Evolutionary conservation across 495 filamentous ascomycete genomes (phyloP), one percentile per base, ranked within the genome.

Genomic region (Annulohypoxylon stygium): DNA sequence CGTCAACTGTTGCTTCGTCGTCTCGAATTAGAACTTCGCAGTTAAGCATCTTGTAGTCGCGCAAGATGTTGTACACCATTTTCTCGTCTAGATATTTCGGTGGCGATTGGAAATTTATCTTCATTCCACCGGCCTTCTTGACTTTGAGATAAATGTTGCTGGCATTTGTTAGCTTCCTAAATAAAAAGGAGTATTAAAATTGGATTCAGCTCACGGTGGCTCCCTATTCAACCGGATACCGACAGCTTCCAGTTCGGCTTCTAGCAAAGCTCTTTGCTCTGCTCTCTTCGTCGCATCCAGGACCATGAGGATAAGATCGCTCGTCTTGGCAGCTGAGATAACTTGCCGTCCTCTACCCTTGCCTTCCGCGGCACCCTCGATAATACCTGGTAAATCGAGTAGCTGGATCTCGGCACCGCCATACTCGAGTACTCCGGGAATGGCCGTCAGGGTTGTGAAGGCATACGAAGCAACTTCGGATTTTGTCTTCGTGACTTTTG

Each of bases 311-410:
- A 99, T 93, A 73, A 99, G 81, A 80, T 99, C 97, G 84, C 94
- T 97, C 12, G 97, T 98, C 91, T 97, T 99, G 23, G 97, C 97
- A n/a, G 97, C 97, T 34, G 93, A 97, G 78, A 99, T 99, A 45
- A 99, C 97, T 80, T 99, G 97, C 61, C 96, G 85, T 53, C 96
- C 96, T 88, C 96, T 84, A 25, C 97, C 97, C 83, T 99, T 99
- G 18, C 97, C 97, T 80, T 99, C 97, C 0, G 94, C 84, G 39
- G 97, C 97, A 53, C 97, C 97, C 78, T 99, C 97, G 76, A 99
- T 99, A 75, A 99, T 99, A 85, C 97, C 97, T 0, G 97, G 97
- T 66, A 99, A 84, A 91, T 99, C 97, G 45, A 99, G 90, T 67
- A 99, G 92, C 81, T 99, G 97, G 67, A 99, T 98, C 81, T 99